phyloP scores from a whole-genome alignment of 2,329 filamentous ascomycete genomes.

The Aspergillus chevalieri region DNA sequence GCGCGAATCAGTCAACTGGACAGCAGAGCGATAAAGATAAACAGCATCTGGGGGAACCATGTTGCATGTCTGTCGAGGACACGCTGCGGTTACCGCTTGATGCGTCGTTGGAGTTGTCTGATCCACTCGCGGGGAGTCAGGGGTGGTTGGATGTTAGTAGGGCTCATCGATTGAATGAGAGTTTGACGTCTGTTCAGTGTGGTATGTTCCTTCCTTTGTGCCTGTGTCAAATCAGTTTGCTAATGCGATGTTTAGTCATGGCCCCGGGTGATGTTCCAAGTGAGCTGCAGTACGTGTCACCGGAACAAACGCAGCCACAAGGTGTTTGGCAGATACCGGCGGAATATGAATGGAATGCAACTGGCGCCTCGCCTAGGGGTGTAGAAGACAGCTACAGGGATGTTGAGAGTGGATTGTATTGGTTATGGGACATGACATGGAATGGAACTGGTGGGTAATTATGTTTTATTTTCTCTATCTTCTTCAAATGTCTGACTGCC shows the following conservation, averaged over 20 bases:
- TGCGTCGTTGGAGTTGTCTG: constrained; percentile 4
- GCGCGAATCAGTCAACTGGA: neutral
- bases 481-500: neutral
- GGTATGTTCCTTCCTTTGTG: constrained; percentile 6
- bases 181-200: constrained; percentile 18
- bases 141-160: constrained; percentile 6
- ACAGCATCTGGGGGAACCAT: neutral
- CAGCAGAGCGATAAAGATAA: neutral
- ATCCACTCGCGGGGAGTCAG: constrained; percentile 3
- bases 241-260: constrained; percentile 4
- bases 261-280: constrained; percentile 4
- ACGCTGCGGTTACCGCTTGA: constrained; percentile 18
- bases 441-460: constrained; percentile 9
- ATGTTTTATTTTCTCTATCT: neutral
- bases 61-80: constrained; percentile 17
- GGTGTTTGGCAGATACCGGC: constrained; percentile 4
- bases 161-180: constrained; percentile 17
- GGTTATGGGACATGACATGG: constrained; percentile 27
- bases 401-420: constrained; percentile 22
- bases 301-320: neutral
- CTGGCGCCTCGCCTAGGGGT: neutral
- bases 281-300: neutral
- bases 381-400: constrained; percentile 4
- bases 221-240: neutral
- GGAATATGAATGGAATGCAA: constrained; percentile 7